A percentile compares a stretch with the other conserved stretches of the same genome.
These are phyloP conservation scores for Xylaria polymorpha DNA, from an alignment of 2,329 filamentous ascomycete species.

Conservation along the genomic window DNA sequence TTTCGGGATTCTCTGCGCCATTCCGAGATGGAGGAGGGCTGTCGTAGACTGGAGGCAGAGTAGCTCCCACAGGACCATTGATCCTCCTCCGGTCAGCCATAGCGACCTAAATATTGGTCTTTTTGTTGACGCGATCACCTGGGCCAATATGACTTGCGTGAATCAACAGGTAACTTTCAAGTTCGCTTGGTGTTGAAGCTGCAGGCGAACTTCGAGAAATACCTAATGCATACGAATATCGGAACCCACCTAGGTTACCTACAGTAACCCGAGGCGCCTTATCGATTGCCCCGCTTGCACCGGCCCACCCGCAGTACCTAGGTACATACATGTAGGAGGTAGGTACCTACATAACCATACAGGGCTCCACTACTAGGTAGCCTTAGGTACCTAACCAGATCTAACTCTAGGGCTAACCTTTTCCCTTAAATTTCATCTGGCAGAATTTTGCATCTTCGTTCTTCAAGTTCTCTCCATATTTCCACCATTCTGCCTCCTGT, in stretches of 20 bases:
- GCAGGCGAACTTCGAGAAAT: neutral
- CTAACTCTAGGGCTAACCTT: constrained; percentile 19
- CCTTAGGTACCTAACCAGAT: constrained; percentile 12
- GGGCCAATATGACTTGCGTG: constrained; percentile 10
- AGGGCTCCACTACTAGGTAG: constrained; percentile 28
- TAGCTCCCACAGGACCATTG: constrained; percentile 86
- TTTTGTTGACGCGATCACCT: constrained; percentile 11
- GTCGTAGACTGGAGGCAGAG: constrained; percentile 78
- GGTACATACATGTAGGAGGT: no score
- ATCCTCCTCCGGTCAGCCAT: constrained; percentile 91
- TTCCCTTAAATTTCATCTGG: constrained; percentile 36
- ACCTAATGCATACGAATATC: constrained; percentile 37
- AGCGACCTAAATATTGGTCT: neutral
- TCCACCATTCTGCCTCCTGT: neutral
- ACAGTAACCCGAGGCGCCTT: constrained; percentile 14
- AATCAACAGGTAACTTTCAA: constrained; percentile 6
- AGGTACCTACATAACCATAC: neutral
- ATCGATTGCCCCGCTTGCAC: constrained; percentile 36
- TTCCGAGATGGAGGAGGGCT: constrained; percentile 50
- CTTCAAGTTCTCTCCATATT: neutral
- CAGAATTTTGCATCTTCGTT: constrained; percentile 34
- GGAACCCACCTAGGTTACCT: constrained; percentile 19
- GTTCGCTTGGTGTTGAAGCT: constrained; percentile 30
- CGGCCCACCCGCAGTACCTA: constrained; percentile 1
- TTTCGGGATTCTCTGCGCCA: constrained; percentile 65